Base-by-base conservation (phyloP, 2,329 filamentous ascomycete species). In the Beauveria bassiana region DNA sequence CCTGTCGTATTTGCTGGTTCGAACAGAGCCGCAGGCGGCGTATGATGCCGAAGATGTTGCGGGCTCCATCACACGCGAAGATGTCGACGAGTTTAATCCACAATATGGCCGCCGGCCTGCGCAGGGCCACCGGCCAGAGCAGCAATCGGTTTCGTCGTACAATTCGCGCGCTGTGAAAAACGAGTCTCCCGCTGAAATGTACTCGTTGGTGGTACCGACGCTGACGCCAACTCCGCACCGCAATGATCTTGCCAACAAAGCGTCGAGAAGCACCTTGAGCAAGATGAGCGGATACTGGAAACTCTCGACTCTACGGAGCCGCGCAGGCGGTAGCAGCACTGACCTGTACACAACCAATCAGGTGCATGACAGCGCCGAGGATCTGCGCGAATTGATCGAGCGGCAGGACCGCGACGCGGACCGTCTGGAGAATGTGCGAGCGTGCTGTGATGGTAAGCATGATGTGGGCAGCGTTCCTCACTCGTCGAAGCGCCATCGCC, bases 361-460 rank as follows among this genome's bases (percentile, higher is more conserved):
- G 68, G 84, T 85, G 18, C 86, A 88, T 65, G 89, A 93, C 71
- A 91, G 88, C 68, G 90, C 90, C 3, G 91, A 96, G 73, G 91
- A 97, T 70, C 73, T 96, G 62, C 81, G 91, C 61, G 83, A 87
- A 65, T 86, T 93, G 65, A 90, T 93, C 68, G 90, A 93, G 75
- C 81, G 84, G 65, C 87, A 92, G 70, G 88, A 93, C 69, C 80
- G 86, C 59, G 89, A 93, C 66, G 80, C 87, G 28, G 90, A 93
- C 70, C 83, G 87, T 64, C 81, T 98, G 69, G 93, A 98, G 80
- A 97, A 99, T 73, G 95, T 99, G 66, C 83, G 95, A 71, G 93
- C 93, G 63, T 99, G 95, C 78, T 99, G 95, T 75, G 95, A 98
- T 83, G 95, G 93, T 93, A 82, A 84, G 88, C 61, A 63, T 38